These are phyloP conservation scores for Leishmania braziliensis DNA, from an alignment of 208 protist genomes.

Conservation along the genomic window DNA sequence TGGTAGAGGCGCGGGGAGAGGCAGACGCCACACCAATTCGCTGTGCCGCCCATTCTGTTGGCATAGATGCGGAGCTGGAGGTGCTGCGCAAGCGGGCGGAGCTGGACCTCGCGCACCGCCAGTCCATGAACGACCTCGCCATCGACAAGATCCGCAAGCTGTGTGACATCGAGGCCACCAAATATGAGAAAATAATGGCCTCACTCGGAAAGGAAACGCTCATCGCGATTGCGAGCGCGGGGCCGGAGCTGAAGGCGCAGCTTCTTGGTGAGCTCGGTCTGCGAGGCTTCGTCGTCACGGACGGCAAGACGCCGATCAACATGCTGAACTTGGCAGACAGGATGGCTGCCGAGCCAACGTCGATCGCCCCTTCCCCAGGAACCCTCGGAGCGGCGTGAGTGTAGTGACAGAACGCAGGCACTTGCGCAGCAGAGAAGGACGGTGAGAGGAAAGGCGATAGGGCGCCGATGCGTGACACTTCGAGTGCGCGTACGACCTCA, in stretches of 20 bases:
- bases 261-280: constrained; percentile 79
- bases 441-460: too few relatives aligned
- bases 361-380: not conserved
- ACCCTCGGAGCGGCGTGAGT: not conserved
- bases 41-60: constrained; percentile 46
- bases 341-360: not conserved
- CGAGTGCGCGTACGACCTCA: not conserved
- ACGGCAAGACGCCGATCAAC: constrained; percentile 81
- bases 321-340: constrained; percentile 87
- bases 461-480: not conserved
- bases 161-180: constrained; percentile 63
- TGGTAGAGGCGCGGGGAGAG: constrained; percentile 64
- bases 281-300: constrained; percentile 86
- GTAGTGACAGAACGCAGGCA: not conserved
- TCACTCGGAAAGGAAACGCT: constrained; percentile 90
- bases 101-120: constrained; percentile 70
- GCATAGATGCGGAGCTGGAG: constrained; percentile 61
- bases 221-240: constrained; percentile 83
- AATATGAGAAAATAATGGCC: constrained; percentile 78
- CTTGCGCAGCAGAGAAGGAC: not conserved
- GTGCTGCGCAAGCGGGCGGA: constrained; percentile 58
- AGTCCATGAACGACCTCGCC: constrained; percentile 75
- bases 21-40: constrained; percentile 51
- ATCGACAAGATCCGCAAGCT: constrained; percentile 62
- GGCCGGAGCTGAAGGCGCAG: constrained; percentile 84